Conservation (phyloP, 1,284 basidiomycete species). For the Cystobasidium pallidum region DNA sequence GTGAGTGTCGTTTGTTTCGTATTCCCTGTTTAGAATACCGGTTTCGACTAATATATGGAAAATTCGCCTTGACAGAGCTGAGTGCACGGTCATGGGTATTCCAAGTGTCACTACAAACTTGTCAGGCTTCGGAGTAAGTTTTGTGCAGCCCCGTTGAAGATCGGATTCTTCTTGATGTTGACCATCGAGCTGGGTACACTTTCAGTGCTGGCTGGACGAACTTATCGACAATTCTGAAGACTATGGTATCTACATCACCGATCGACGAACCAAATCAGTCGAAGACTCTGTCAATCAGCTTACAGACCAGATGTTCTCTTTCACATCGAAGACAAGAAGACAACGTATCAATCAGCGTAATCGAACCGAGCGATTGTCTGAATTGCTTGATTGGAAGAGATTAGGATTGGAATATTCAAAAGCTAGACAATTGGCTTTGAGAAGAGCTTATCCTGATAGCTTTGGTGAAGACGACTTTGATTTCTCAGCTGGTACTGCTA, state of each 20-base stretch:
- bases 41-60: no score
- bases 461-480: slow-evolving; percentile 74
- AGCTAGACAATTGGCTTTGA: slow-evolving; percentile 85
- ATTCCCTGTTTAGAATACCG: no score
- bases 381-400: slow-evolving; percentile 97
- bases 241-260: slow-evolving; percentile 80
- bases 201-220: slow-evolving; percentile 90
- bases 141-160: no score
- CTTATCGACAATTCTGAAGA: slow-evolving; percentile 76
- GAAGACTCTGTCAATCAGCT: slow-evolving; percentile 83
- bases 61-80: slow-evolving; percentile 55
- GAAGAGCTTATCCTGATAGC: slow-evolving; percentile 92
- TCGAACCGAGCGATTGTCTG: slow-evolving; percentile 88
- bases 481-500: slow-evolving; percentile 66
- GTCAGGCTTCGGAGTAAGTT: slow-evolving; percentile 64
- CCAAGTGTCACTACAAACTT: slow-evolving; percentile 96
- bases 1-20: slow-evolving; percentile 6
- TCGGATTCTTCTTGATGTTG: no score
- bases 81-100: slow-evolving; percentile 84
- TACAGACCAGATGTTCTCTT: slow-evolving; percentile 71
- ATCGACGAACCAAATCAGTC: slow-evolving; percentile 83
- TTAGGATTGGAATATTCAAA: slow-evolving; percentile 96
- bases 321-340: slow-evolving; percentile 84
- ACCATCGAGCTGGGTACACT: no score
- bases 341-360: slow-evolving; percentile 99